Conservation (phyloP, 805 yeast genomes). For the Yarrowia keelungensis region DNA sequence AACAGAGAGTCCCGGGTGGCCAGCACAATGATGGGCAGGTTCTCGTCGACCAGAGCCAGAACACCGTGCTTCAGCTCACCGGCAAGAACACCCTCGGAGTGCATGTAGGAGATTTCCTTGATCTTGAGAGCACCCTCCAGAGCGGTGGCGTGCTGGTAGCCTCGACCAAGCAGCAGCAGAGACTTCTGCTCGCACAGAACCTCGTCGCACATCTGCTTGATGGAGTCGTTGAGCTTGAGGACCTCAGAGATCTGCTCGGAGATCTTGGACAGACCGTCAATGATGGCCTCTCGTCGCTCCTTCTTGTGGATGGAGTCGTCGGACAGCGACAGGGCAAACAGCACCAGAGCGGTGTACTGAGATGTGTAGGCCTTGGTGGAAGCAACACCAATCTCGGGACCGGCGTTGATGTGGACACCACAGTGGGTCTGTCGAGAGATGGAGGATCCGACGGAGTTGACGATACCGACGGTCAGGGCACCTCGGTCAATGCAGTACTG, state of each 20-base stretch:
- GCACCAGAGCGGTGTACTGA: constrained; percentile 93
- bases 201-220: constrained; percentile 75
- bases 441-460: constrained; percentile 95
- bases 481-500: constrained; percentile 97
- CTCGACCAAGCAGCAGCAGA: constrained; percentile 91
- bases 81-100: constrained; percentile 98
- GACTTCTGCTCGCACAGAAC: constrained; percentile 84
- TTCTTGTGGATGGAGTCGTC: constrained; percentile 84
- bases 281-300: constrained; percentile 81
- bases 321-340: constrained; percentile 94
- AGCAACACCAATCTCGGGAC: constrained; percentile 99
- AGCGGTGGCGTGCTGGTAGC: constrained; percentile 96
- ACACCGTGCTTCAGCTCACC: constrained; percentile 99
- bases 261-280: constrained; percentile 80
- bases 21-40: constrained; percentile 91
- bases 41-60: constrained; percentile 92
- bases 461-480: constrained; percentile 96
- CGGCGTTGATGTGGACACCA: constrained; percentile 99
- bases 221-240: constrained; percentile 71
- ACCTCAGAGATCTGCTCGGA: constrained; percentile 86
- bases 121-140: constrained; percentile 98
- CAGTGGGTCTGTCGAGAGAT: constrained; percentile 97
- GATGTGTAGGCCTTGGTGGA: constrained; percentile 99
- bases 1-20: constrained; percentile 96
- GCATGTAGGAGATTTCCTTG: constrained; percentile 98